Evolutionary conservation across 2,329 filamentous ascomycete species (phyloP).

Genomic region (Arthrinium phaeospermum): DNA sequence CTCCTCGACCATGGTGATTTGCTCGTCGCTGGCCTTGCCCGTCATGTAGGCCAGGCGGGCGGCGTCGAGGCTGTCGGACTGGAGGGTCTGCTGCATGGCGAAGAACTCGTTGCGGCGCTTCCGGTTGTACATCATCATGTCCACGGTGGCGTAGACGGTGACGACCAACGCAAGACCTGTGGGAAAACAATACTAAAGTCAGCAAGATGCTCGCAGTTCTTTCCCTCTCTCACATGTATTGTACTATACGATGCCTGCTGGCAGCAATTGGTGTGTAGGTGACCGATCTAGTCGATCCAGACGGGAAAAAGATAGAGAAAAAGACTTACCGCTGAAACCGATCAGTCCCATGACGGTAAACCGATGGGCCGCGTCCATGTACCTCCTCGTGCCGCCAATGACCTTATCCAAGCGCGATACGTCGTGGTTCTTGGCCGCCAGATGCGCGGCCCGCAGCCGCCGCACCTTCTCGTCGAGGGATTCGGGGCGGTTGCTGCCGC

Average conservation of each 20-base stretch:
- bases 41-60: slow-evolving; percentile 67
- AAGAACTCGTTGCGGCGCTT: slow-evolving; percentile 64
- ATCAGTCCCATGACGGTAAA: slow-evolving; percentile 61
- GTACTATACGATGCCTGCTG: background rate
- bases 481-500: slow-evolving; percentile 51
- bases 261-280: background rate
- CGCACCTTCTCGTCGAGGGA: slow-evolving; percentile 73
- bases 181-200: background rate
- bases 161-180: slow-evolving; percentile 60
- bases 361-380: slow-evolving; percentile 62
- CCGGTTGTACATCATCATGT: slow-evolving; percentile 67
- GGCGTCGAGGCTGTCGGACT: slow-evolving; percentile 59
- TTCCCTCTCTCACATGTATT: background rate
- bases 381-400: slow-evolving; percentile 52
- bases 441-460: slow-evolving; percentile 69
- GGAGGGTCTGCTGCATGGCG: slow-evolving; percentile 59
- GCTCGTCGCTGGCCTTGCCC: slow-evolving; percentile 61
- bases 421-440: slow-evolving; percentile 66
- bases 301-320: background rate
- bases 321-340: slow-evolving; percentile 59
- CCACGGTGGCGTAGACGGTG: slow-evolving; percentile 64
- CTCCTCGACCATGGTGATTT: slow-evolving; percentile 62
- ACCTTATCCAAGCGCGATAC: slow-evolving; percentile 58
- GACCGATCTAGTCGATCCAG: background rate
- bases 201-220: background rate